These are phyloP conservation scores for Sicyos baderoa DNA, from an alignment of 306 rosid species.

Conservation along the genomic window DNA sequence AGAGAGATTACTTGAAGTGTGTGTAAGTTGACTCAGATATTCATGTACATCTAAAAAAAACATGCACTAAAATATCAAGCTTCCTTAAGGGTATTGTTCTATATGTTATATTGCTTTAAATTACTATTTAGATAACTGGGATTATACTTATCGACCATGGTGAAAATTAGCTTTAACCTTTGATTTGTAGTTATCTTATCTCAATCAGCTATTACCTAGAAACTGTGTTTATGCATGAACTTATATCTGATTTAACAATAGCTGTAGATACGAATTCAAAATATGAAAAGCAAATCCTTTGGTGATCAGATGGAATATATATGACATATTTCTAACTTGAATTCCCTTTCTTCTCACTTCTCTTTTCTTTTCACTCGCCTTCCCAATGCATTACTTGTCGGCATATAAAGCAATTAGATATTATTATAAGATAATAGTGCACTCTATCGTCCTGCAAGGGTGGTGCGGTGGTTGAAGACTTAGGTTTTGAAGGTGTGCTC, in stretches of 20 bases:
- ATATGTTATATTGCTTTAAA: not conserved
- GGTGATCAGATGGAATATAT: conserved; percentile 8
- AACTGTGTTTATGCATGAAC: not conserved
- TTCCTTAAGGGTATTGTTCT: not conserved
- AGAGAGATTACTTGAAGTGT: too few species aligned
- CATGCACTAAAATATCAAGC: not conserved
- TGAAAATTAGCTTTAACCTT: not conserved
- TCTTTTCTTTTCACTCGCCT: not conserved
- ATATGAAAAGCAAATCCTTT: not conserved
- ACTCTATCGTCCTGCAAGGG: too few species aligned
- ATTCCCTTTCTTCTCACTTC: not conserved
- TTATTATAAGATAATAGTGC: conserved; percentile 5
- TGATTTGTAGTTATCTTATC: not conserved
- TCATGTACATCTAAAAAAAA: too few species aligned
- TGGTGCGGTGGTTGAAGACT: too few species aligned
- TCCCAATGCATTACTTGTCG: conserved; percentile 5
- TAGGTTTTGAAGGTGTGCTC: too few species aligned
- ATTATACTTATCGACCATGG: not conserved
- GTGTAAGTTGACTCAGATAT: too few species aligned
- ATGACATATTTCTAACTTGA: conserved; percentile 8
- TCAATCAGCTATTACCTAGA: not conserved
- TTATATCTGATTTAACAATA: not conserved
- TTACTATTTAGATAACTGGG: not conserved
- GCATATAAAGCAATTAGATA: conserved; percentile 14
- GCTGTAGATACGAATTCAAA: not conserved